These are phyloP conservation scores for Marasmius fiardii DNA, from an alignment of 1,284 basidiomycete species.

Conservation along the genomic window DNA sequence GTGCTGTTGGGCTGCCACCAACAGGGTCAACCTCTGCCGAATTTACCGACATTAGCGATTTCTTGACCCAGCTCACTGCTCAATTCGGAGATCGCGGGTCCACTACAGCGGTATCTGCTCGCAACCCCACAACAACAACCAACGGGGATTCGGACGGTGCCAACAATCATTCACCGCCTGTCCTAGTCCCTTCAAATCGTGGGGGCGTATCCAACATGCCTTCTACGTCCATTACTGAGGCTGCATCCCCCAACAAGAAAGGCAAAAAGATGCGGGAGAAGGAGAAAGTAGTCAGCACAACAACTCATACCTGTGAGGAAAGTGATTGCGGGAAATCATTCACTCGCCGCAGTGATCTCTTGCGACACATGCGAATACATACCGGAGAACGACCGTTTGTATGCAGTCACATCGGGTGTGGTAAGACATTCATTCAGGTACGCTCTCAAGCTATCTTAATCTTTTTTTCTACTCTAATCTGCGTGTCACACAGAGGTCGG, in stretches of 20 bases:
- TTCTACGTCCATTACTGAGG: constrained; percentile 41
- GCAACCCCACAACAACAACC: constrained; percentile 41
- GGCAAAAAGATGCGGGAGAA: constrained; percentile 37
- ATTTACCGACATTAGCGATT: constrained; percentile 71
- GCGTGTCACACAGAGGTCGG: constrained; percentile 59
- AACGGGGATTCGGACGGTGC: constrained; percentile 11
- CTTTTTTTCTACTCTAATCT: constrained; percentile 14
- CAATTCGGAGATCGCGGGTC: constrained; percentile 52
- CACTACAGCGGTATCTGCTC: constrained; percentile 34
- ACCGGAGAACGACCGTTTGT: constrained; percentile 85
- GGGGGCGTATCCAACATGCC: constrained; percentile 36
- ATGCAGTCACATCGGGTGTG: constrained; percentile 67
- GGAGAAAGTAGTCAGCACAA: constrained; percentile 30
- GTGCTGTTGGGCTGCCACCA: constrained; percentile 16
- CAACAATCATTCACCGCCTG: constrained; percentile 21
- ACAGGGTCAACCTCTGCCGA: constrained; percentile 14
- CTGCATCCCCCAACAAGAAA: constrained; percentile 30
- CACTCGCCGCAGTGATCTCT: constrained; percentile 71
- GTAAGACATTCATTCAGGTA: constrained; percentile 86
- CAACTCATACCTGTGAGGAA: constrained; percentile 53
- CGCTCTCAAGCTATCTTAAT: constrained; percentile 12
- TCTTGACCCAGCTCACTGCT: constrained; percentile 65
- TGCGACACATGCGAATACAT: constrained; percentile 82
- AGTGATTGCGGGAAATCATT: constrained; percentile 74
- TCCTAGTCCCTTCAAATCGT: constrained; percentile 31